Conservation (phyloP, 495 filamentous ascomycete genomes). For the Jackrogersella multiformis region DNA sequence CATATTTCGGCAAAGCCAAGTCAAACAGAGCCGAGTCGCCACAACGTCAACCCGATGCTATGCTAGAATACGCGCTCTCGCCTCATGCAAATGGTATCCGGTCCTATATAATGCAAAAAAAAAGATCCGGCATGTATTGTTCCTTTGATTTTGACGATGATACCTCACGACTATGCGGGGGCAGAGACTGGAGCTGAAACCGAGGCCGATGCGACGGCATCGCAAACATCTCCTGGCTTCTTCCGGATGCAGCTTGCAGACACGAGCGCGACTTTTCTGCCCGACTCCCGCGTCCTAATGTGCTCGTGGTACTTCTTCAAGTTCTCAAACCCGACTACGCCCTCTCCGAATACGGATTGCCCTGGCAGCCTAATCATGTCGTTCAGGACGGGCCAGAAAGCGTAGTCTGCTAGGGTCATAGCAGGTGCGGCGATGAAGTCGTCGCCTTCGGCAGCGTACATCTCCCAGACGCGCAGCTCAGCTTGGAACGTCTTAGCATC, state of each 20-base stretch:
- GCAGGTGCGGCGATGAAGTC: conserved; percentile 65
- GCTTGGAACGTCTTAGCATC: conserved; percentile 44
- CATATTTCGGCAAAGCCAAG: background rate
- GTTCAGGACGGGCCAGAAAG: conserved; percentile 74
- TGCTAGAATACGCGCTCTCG: conserved; percentile 16
- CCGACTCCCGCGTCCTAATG: conserved; percentile 60
- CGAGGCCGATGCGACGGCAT: background rate
- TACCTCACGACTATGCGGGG: background rate
- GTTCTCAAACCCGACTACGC: conserved; percentile 50
- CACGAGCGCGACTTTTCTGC: conserved; percentile 53
- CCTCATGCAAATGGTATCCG: conserved; percentile 12
- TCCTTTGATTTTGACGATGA: background rate
- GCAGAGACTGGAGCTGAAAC: background rate
- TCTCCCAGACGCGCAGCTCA: conserved; percentile 61
- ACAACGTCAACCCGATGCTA: background rate
- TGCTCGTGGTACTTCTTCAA: conserved; percentile 64
- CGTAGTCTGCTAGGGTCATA: conserved; percentile 73
- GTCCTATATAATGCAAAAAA: background rate
- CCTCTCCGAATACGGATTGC: conserved; percentile 30
- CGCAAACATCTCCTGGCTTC: background rate
- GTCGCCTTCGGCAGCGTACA: conserved; percentile 49
- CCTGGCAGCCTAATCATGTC: conserved; percentile 58
- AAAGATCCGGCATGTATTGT: background rate
- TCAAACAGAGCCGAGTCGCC: background rate
- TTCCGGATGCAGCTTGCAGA: background rate